Base-by-base conservation (phyloP, 2,329 filamentous ascomycete species). In the Byssochlamys sp. region DNA sequence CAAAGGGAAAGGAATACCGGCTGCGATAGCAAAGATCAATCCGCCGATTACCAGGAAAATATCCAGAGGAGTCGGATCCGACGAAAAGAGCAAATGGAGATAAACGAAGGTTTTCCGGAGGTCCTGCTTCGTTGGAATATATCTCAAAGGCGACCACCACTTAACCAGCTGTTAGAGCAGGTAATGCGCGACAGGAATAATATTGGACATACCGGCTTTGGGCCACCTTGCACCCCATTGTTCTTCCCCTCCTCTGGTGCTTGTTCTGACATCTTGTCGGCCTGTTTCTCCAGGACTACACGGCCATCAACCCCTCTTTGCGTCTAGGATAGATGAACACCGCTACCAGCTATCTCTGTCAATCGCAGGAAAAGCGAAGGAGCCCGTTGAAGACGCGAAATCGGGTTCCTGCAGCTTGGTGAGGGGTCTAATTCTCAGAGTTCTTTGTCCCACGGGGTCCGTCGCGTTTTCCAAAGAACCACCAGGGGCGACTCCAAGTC, bases 1-100 rank as follows among this genome's bases (percentile, higher is more conserved):
- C 5, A 75, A 57, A 7, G 72, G 71, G 48, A 72, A 73, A 2
- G 72, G 72, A 14, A 75, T 62, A 2, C 69, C 68, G 12, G 68
- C 63, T 11, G 66, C 67, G 51, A 67, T 62, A 10, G 69, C 67
- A 28, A 62, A 63, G 9, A 70, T 25, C 11, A 65, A 26, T 12
- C 66, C 69, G 12, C 60, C 54, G 5, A 64, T 29, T 27, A 65
- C 55, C 35, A 65, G 58, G 14, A 59, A 54, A 19, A 60, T 33
- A 56, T 65, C 63, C 19, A 55, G 53, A 12, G 54, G 33, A 5
- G 62, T 58, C 14, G 62, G 62, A 11, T 64, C 54, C 2, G 62
- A 60, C 25, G 60, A 63, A 33, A 61, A 59, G 10, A 57, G 25
- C n/a, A 29, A 35, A 29, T 11, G 26, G 26, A 48, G 27, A 31